Evolutionary conservation across 106 monocot genomes (phyloP).

Genomic region (Cymbidium sinense): DNA sequence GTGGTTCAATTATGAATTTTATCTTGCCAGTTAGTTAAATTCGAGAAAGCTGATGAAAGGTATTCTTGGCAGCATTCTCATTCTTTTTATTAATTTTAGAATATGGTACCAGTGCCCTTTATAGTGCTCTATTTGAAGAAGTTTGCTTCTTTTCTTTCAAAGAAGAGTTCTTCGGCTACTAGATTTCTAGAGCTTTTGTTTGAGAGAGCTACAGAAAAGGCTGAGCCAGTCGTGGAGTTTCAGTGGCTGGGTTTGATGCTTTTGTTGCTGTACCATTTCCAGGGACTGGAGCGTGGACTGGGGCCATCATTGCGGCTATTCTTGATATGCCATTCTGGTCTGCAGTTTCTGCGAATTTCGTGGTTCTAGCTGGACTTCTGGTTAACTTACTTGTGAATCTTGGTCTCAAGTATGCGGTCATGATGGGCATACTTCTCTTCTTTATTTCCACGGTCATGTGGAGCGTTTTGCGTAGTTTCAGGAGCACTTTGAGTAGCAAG

Average conservation of each 20-base stretch:
- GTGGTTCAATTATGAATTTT: not conserved
- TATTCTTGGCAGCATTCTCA: not conserved
- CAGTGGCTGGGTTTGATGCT: slow-evolving; percentile 95
- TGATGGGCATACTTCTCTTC: slow-evolving; percentile 57
- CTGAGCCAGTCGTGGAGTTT: slow-evolving; percentile 87
- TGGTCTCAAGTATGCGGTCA: slow-evolving; percentile 71
- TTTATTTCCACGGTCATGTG: slow-evolving; percentile 76
- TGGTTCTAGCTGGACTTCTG: slow-evolving; percentile 78
- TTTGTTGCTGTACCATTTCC: slow-evolving; percentile 96
- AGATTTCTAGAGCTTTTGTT: slow-evolving; percentile 51
- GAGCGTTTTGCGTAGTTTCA: slow-evolving; percentile 51
- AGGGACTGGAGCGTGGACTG: slow-evolving; percentile 94
- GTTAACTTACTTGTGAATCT: slow-evolving; percentile 95
- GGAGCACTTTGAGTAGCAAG: slow-evolving; percentile 23
- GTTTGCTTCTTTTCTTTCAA: slow-evolving; percentile 44
- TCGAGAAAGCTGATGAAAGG: not conserved
- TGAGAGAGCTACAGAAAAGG: slow-evolving; percentile 71
- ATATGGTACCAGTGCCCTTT: slow-evolving; percentile 93
- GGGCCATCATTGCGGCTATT: slow-evolving; percentile 72
- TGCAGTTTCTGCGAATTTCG: slow-evolving; percentile 83
- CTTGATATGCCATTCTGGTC: slow-evolving; percentile 91
- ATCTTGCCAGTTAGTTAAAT: not conserved
- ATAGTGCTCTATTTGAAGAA: slow-evolving; percentile 77
- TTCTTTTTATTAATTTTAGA: slow-evolving; percentile 22
- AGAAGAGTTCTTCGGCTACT: slow-evolving; percentile 37